These are phyloP conservation scores for Epichloe brachyelytri DNA, from an alignment of 2,329 filamentous ascomycete species.

Conservation along the genomic window DNA sequence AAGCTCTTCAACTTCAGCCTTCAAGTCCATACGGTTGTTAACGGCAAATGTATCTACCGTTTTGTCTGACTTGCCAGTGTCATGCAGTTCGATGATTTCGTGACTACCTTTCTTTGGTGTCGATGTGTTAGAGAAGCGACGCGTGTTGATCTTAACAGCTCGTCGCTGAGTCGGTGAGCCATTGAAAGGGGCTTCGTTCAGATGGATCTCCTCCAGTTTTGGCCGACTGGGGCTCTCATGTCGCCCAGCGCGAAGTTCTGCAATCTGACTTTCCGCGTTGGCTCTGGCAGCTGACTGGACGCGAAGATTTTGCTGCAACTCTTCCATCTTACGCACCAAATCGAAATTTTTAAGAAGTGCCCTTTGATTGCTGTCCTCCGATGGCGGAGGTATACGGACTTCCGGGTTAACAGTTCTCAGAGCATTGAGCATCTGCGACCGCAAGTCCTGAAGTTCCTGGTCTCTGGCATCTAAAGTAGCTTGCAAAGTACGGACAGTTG, in stretches of 20 bases:
- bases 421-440: slow-evolving; percentile 66
- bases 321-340: slow-evolving; percentile 73
- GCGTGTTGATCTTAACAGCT: slow-evolving; percentile 37
- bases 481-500: slow-evolving; percentile 72
- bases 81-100: slow-evolving; percentile 44
- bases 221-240: slow-evolving; percentile 60
- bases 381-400: slow-evolving; percentile 47
- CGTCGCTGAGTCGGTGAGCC: slow-evolving; percentile 63
- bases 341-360: slow-evolving; percentile 65
- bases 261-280: slow-evolving; percentile 72
- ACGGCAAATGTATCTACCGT: slow-evolving; percentile 71
- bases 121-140: slow-evolving; percentile 58
- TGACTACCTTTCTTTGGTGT: slow-evolving; percentile 65
- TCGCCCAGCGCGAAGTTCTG: slow-evolving; percentile 62
- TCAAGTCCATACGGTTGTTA: slow-evolving; percentile 82
- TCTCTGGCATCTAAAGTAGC: slow-evolving; percentile 65
- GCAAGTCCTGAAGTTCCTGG: slow-evolving; percentile 67
- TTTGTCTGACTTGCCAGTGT: slow-evolving; percentile 73
- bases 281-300: slow-evolving; percentile 69
- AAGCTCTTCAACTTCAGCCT: slow-evolving; percentile 78
- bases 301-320: slow-evolving; percentile 76
- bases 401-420: slow-evolving; percentile 79
- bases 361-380: slow-evolving; percentile 47
- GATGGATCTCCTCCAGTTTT: slow-evolving; percentile 75
- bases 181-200: slow-evolving; percentile 62